Evolutionary conservation across 2,329 filamentous ascomycete genomes (phyloP).

Genomic region (Neoscytalidium dimidiatum): DNA sequence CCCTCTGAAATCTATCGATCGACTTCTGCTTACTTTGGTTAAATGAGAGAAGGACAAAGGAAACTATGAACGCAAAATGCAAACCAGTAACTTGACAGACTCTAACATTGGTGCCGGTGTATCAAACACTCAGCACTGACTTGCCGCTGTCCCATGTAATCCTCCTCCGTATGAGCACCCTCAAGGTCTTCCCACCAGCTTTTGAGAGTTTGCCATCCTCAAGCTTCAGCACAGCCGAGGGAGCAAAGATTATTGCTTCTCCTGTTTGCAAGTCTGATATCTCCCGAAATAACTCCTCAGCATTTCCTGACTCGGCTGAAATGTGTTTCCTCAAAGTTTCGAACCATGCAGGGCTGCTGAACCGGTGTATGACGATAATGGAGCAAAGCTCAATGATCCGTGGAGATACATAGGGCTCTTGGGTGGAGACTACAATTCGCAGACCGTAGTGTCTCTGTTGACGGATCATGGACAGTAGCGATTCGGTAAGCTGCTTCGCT

Average conservation of each 20-base stretch:
- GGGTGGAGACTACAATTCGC: conserved; percentile 71
- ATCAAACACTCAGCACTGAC: not conserved
- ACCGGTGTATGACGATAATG: conserved; percentile 71
- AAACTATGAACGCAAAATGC: no score
- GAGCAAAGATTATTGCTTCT: conserved; percentile 52
- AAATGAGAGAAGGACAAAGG: no score
- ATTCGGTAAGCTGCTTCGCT: conserved; percentile 60
- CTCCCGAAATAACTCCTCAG: conserved; percentile 40
- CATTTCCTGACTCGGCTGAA: conserved; percentile 22
- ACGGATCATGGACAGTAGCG: conserved; percentile 64
- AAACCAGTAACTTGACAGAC: no score
- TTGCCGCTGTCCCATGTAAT: not conserved
- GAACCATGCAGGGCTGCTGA: conserved; percentile 65
- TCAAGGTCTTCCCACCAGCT: not conserved
- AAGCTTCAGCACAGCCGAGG: conserved; percentile 42
- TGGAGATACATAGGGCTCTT: conserved; percentile 73
- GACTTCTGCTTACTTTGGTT: no score
- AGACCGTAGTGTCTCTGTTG: conserved; percentile 71
- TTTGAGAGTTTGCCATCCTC: no score
- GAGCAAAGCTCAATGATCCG: conserved; percentile 70
- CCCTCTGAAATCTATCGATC: no score
- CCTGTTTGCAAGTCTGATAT: conserved; percentile 52
- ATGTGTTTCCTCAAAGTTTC: not conserved
- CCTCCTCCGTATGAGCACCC: not conserved
- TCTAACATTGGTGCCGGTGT: no score